A percentile compares a stretch with the other conserved stretches of the same genome.
Evolutionary conservation across 768 basidiomycete genomes (phyloP).

Genomic region (Lentinula sp.): DNA sequence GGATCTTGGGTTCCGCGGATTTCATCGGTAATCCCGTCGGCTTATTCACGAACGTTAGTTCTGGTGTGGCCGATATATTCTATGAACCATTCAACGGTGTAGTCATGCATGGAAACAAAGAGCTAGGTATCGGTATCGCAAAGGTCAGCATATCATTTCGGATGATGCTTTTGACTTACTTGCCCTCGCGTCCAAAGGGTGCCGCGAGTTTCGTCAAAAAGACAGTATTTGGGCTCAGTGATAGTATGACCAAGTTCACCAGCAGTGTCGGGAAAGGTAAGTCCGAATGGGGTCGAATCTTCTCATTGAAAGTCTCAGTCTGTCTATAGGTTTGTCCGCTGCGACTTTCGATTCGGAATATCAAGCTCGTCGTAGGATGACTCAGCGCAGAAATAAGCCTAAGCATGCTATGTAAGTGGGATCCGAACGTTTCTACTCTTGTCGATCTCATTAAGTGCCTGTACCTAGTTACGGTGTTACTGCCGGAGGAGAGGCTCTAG

Average conservation of each 20-base stretch:
- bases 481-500: constrained; percentile 90
- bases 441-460: neutral
- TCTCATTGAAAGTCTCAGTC: neutral
- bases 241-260: constrained; percentile 97
- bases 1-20: constrained; percentile 96
- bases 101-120: constrained; percentile 93
- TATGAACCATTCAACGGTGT: constrained; percentile 91
- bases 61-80: constrained; percentile 96
- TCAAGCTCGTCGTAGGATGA: constrained; percentile 83
- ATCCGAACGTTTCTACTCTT: neutral
- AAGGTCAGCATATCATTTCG: constrained; percentile 48
- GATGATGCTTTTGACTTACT: neutral
- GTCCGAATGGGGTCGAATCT: neutral
- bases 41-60: constrained; percentile 96
- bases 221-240: constrained; percentile 93
- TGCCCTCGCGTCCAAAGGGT: constrained; percentile 45
- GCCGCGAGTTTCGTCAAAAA: constrained; percentile 99
- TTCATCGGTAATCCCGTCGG: constrained; percentile 96
- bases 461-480: constrained; percentile 84
- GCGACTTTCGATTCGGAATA: constrained; percentile 97
- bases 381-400: constrained; percentile 88
- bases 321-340: constrained; percentile 74
- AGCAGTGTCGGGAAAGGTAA: constrained; percentile 94
- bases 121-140: constrained; percentile 90
- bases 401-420: constrained; percentile 85